Conservation (phyloP, 169 alveolate species). For the Plasmodium vivax region DNA sequence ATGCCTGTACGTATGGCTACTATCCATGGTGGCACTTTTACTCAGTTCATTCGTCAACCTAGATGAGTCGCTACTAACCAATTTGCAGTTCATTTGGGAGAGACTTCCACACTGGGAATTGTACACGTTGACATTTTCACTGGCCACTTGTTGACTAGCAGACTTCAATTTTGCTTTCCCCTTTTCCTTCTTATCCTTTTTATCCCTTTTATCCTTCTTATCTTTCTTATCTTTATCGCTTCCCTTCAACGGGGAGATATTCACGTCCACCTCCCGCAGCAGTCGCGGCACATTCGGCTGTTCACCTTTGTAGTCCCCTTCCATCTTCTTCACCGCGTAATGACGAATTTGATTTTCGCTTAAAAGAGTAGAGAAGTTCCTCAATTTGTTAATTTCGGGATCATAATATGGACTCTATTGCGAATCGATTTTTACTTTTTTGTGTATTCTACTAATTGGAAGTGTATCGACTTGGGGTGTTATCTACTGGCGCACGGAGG, state of each 20-base stretch:
- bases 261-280: background rate
- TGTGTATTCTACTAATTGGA: background rate
- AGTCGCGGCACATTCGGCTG: background rate
- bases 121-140: background rate
- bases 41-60: background rate
- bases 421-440: background rate
- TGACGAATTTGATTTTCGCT: background rate
- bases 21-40: background rate
- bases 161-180: background rate
- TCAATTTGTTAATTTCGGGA: background rate
- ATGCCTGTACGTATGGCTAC: background rate
- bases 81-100: background rate
- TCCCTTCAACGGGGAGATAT: background rate
- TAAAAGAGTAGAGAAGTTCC: background rate
- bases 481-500: background rate
- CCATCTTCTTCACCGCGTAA: conserved; percentile 15
- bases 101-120: background rate
- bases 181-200: background rate
- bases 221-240: background rate
- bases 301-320: conserved; percentile 1
- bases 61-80: background rate
- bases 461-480: background rate
- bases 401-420: conserved; percentile 4
- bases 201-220: background rate
- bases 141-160: background rate